Percentiles rank a stretch among this genome's conserved stretches.
These are phyloP conservation scores for Chlorella vulgaris DNA, from an alignment of 139 green algal genomes.

Conservation along the genomic window DNA sequence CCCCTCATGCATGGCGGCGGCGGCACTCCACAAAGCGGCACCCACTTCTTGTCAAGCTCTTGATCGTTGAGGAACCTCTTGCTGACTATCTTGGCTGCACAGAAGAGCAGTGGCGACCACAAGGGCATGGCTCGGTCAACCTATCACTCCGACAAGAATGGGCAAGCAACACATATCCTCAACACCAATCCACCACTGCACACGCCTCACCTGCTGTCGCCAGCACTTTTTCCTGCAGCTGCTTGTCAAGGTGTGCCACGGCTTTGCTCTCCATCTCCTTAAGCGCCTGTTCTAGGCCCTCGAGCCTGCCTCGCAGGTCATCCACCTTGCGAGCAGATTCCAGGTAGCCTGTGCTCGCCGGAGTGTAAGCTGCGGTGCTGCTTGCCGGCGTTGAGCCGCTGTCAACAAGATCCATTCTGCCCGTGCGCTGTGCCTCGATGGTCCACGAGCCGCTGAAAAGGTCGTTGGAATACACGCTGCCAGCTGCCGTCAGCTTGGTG, in stretches of 20 bases:
- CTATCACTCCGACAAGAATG: background rate
- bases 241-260: slow-evolving; percentile 21
- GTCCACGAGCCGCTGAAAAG: slow-evolving; percentile 26
- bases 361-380: slow-evolving; percentile 5
- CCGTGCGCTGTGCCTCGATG: slow-evolving; percentile 19
- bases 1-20: too few relatives aligned
- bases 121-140: background rate
- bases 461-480: background rate
- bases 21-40: too few relatives aligned
- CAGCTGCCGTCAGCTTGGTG: background rate
- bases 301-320: slow-evolving; percentile 20
- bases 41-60: slow-evolving; percentile 19
- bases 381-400: background rate
- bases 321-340: slow-evolving; percentile 21
- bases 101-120: background rate
- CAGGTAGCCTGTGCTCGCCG: slow-evolving; percentile 16
- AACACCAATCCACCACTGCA: background rate
- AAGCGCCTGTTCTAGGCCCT: slow-evolving; percentile 21
- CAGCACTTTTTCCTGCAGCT: slow-evolving; percentile 34
- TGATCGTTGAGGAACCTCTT: slow-evolving; percentile 27
- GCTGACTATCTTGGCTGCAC: slow-evolving; percentile 25
- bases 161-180: background rate
- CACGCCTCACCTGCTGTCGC: slow-evolving; percentile 1
- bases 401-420: background rate
- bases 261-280: slow-evolving; percentile 30